A percentile compares a stretch with the other conserved stretches of the same genome.
Conservation (phyloP, 2,329 filamentous ascomycete species). For the Apiospora saccharicola region DNA sequence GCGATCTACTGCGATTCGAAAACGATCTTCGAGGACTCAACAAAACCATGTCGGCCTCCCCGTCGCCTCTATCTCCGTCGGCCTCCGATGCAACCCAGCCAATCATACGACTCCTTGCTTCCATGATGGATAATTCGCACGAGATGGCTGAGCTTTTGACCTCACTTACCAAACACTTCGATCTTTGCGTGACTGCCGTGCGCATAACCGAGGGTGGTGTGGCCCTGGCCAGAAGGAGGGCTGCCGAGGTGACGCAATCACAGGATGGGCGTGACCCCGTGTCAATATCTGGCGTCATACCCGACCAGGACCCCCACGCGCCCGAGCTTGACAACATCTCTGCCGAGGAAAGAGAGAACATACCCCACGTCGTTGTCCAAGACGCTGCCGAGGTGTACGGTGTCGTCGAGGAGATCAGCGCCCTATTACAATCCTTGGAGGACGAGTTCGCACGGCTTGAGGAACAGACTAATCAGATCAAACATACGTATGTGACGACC, state of each 20-base stretch:
- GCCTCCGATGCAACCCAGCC: slow-evolving; percentile 48
- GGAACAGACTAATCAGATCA: slow-evolving; percentile 66
- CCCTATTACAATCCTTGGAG: slow-evolving; percentile 81
- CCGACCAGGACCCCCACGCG: slow-evolving; percentile 61
- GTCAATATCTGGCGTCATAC: slow-evolving; percentile 72
- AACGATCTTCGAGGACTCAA: slow-evolving; percentile 73
- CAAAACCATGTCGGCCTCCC: slow-evolving; percentile 58
- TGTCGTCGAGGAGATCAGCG: slow-evolving; percentile 74
- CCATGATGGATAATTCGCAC: slow-evolving; percentile 76
- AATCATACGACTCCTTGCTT: slow-evolving; percentile 63
- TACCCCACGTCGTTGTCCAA: slow-evolving; percentile 80
- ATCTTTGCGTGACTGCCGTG: slow-evolving; percentile 90
- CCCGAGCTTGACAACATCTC: slow-evolving; percentile 72
- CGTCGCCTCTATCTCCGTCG: slow-evolving; percentile 44
- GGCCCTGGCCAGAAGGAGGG: slow-evolving; percentile 71
- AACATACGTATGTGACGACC: slow-evolving; percentile 63
- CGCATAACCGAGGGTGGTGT: slow-evolving; percentile 86
- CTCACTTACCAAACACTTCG: slow-evolving; percentile 86
- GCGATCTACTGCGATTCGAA: slow-evolving; percentile 78
- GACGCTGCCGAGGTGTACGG: slow-evolving; percentile 74
- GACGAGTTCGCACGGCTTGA: slow-evolving; percentile 69
- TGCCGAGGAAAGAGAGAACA: slow-evolving; percentile 78
- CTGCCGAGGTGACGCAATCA: slow-evolving; percentile 66
- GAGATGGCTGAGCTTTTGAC: slow-evolving; percentile 83
- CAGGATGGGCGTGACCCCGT: slow-evolving; percentile 55